phyloP scores from a whole-genome alignment of 257 asterid genomes.

The Rauvolfia tetraphylla region DNA sequence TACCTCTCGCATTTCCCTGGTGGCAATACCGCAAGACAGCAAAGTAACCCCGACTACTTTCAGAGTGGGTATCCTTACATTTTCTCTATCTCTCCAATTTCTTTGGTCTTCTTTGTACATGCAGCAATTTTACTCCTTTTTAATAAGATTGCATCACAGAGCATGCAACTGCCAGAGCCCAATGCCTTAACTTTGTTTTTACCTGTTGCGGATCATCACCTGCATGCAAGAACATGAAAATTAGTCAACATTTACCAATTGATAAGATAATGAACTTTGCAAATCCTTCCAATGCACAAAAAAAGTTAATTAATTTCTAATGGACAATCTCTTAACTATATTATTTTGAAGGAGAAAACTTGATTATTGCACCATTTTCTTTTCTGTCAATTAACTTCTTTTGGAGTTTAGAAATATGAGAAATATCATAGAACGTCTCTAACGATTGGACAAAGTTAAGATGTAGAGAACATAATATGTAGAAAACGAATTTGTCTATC shows the following conservation, averaged over 20 bases:
- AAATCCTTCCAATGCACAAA: background rate
- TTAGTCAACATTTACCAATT: background rate
- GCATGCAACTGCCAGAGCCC: conserved; percentile 79
- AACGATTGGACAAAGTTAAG: background rate
- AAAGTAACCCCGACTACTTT: no score
- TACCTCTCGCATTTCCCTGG: no score
- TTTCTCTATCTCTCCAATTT: background rate
- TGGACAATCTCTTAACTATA: no score
- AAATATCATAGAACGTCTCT: no score
- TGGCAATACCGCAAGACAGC: background rate
- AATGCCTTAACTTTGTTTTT: conserved; percentile 65
- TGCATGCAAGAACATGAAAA: conserved; percentile 20
- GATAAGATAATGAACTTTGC: background rate
- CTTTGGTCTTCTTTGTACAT: background rate
- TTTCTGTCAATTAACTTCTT: no score
- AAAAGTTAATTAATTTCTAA: background rate
- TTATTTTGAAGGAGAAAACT: no score
- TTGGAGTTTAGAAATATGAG: background rate
- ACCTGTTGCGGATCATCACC: conserved; percentile 70
- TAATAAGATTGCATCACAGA: conserved; percentile 51
- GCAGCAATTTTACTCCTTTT: background rate
- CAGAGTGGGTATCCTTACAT: background rate
- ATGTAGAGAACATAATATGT: no score
- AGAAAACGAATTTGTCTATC: no score
- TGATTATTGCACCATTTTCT: no score